These are phyloP conservation scores for Biscutella laevigata DNA, from an alignment of 441 rosid genomes.

Conservation along the genomic window DNA sequence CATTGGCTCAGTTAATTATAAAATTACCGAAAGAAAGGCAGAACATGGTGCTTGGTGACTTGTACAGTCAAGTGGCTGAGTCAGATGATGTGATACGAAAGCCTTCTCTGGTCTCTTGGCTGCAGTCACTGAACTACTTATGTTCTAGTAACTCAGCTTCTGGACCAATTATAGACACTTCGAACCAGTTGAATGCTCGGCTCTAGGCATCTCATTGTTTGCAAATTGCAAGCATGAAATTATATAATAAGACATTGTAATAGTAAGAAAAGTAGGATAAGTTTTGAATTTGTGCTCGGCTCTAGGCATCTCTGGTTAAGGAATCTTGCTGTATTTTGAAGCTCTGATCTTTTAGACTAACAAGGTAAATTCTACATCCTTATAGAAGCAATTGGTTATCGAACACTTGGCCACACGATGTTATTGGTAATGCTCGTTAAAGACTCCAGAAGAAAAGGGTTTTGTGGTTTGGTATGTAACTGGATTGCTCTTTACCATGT, in stretches of 20 bases:
- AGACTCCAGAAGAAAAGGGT: too few species aligned
- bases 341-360: too few species aligned
- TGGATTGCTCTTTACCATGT: not conserved
- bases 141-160: slow-evolving; percentile 41
- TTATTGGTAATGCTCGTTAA: too few species aligned
- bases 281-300: too few species aligned
- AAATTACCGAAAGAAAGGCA: slow-evolving; percentile 64
- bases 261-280: too few species aligned
- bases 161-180: slow-evolving; percentile 16
- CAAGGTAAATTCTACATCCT: too few species aligned
- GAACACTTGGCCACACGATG: too few species aligned
- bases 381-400: too few species aligned
- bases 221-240: not conserved
- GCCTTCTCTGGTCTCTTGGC: slow-evolving; percentile 80
- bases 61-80: slow-evolving; percentile 66
- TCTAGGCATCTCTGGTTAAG: too few species aligned
- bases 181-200: slow-evolving; percentile 36
- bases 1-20: slow-evolving; percentile 49
- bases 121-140: slow-evolving; percentile 76
- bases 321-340: too few species aligned
- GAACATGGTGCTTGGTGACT: slow-evolving; percentile 56
- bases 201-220: slow-evolving; percentile 29
- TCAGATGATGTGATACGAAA: slow-evolving; percentile 93
- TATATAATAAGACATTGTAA: too few species aligned
- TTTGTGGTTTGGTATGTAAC: too few species aligned